phyloP scores from a whole-genome alignment of 768 basidiomycete genomes.

The Suillus variegatus region DNA sequence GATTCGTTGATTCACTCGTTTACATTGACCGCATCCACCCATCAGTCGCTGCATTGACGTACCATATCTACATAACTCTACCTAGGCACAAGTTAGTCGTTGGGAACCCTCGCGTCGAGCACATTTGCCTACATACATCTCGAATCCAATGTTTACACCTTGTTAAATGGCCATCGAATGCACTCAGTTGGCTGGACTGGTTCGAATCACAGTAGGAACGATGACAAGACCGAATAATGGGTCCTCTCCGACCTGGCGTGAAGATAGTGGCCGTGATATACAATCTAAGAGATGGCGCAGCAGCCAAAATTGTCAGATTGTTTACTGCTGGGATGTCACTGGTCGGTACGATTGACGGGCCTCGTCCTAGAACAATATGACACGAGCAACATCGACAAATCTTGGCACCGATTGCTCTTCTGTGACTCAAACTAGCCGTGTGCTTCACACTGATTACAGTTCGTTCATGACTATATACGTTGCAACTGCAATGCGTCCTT shows the following conservation, averaged over 20 bases:
- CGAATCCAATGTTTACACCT: not conserved
- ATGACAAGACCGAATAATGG: not conserved
- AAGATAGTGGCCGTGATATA: not conserved
- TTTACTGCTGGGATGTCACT: constrained; percentile 53
- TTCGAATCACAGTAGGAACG: not conserved
- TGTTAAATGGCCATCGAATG: not conserved
- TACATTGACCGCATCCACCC: constrained; percentile 3
- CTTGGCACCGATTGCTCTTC: not conserved
- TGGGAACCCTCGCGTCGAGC: not conserved
- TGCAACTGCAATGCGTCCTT: not conserved
- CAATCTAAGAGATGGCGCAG: constrained; percentile 20
- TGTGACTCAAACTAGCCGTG: not conserved
- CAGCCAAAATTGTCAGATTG: constrained; percentile 47
- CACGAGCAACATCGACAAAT: not conserved
- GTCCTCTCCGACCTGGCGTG: not conserved
- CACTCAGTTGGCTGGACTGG: too few relatives aligned
- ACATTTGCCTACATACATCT: constrained; percentile 2
- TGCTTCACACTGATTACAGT: not conserved
- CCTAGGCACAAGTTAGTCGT: not conserved
- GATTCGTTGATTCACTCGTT: not conserved
- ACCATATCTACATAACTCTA: not conserved
- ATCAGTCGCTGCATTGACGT: constrained; percentile 3
- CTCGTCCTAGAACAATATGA: constrained; percentile 37
- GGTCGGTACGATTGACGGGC: constrained; percentile 39
- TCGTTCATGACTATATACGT: not conserved